phyloP scores from a whole-genome alignment of 2,329 filamentous ascomycete genomes.

The Sporothrix protearum region DNA sequence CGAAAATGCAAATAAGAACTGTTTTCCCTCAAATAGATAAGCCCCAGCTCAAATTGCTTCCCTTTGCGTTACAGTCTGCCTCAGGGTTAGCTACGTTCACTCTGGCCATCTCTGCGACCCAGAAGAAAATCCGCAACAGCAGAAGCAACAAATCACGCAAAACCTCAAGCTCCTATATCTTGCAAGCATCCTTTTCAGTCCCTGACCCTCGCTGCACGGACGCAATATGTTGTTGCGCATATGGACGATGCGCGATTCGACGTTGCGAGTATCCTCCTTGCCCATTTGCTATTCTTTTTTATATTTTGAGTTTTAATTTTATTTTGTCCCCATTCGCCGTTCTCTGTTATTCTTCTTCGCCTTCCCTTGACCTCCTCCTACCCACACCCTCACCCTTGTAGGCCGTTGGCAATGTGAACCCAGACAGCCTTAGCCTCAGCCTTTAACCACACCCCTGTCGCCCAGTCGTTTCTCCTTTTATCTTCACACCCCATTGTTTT shows the following conservation, averaged over 20 bases:
- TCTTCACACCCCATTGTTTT: constrained; percentile 9
- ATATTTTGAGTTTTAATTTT: background rate
- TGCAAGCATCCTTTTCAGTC: background rate
- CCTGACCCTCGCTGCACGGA: background rate
- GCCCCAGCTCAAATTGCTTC: background rate
- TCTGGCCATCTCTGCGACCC: background rate
- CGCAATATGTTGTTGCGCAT: background rate
- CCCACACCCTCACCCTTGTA: constrained; percentile 16
- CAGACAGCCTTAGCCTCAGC: constrained; percentile 25
- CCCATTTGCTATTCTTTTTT: background rate
- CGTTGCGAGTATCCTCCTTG: background rate
- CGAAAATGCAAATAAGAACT: background rate
- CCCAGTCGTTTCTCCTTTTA: constrained; percentile 18
- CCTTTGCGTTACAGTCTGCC: background rate
- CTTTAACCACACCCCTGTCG: constrained; percentile 13
- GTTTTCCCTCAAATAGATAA: background rate
- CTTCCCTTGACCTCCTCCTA: background rate
- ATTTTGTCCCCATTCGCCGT: background rate
- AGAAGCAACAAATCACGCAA: background rate
- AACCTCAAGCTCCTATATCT: background rate
- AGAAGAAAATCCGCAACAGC: background rate
- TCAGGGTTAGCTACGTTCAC: background rate
- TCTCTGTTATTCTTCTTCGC: background rate
- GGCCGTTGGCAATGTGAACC: constrained; percentile 22
- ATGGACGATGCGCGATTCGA: background rate